Percentiles rank a stretch among this genome's conserved stretches.
These are phyloP conservation scores for Cutaneotrichosporon curvatum DNA, from an alignment of 1,284 basidiomycete species.

Conservation along the genomic window DNA sequence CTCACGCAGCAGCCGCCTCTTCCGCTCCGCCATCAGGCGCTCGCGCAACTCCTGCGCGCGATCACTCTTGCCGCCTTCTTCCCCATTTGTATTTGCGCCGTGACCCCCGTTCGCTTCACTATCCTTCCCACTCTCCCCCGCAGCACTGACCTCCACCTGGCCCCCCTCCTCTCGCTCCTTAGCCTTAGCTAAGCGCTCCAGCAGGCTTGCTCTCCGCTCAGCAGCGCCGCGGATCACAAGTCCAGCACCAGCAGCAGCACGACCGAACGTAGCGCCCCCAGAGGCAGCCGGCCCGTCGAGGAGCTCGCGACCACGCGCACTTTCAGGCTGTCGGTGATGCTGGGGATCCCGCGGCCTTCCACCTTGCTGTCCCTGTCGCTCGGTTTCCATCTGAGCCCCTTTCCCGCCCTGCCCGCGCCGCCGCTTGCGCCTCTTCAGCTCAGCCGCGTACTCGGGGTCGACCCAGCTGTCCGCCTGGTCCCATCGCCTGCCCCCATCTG, in stretches of 20 bases:
- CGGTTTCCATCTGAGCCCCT: neutral
- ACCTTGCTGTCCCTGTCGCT: too few relatives aligned
- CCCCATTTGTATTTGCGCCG: too few relatives aligned
- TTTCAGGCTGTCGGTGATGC: too few relatives aligned
- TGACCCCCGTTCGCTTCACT: too few relatives aligned
- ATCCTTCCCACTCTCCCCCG: too few relatives aligned
- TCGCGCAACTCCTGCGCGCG: conserved; percentile 30
- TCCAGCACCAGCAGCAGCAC: conserved; percentile 8
- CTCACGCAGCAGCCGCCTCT: conserved; percentile 12
- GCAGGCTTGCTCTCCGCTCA: conserved; percentile 13
- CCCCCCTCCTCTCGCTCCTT: neutral
- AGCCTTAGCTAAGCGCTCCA: conserved; percentile 13
- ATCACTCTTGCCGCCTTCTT: conserved; percentile 20
- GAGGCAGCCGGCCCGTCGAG: neutral
- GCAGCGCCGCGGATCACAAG: conserved; percentile 12
- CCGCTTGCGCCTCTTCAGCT: neutral
- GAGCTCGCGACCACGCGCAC: neutral
- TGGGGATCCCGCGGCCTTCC: conserved; percentile 1
- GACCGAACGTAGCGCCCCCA: neutral
- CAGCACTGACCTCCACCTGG: too few relatives aligned
- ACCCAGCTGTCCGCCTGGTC: conserved; percentile 39
- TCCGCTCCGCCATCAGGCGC: conserved; percentile 28
- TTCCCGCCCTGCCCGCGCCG: neutral
- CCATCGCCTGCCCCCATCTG: conserved; percentile 28
- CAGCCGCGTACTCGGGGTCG: conserved; percentile 28